phyloP scores from a whole-genome alignment of 2,329 filamentous ascomycete genomes.

The Aspergillus sp. region DNA sequence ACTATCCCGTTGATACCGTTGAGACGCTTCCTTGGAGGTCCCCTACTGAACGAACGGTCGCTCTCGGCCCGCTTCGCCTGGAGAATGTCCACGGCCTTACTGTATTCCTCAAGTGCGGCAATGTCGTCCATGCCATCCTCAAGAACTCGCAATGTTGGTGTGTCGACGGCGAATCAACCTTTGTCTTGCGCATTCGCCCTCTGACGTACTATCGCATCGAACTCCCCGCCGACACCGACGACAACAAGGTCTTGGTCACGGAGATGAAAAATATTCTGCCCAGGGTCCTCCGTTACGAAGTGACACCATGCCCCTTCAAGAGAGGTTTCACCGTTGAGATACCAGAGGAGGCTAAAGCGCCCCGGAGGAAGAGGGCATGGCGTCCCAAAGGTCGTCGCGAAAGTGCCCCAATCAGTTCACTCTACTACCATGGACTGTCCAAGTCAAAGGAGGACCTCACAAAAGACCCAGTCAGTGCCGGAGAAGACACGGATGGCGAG shows the following conservation, averaged over 20 bases:
- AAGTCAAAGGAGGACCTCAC: conserved; percentile 19
- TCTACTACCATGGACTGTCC: conserved; percentile 17
- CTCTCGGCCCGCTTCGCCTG: conserved; percentile 77
- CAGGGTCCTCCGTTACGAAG: conserved; percentile 79
- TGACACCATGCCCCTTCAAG: conserved; percentile 82
- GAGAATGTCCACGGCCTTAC: conserved; percentile 85
- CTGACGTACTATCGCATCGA: conserved; percentile 92
- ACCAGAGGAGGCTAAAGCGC: conserved; percentile 67
- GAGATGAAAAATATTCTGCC: conserved; percentile 69
- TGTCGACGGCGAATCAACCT: conserved; percentile 79
- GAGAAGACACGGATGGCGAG: conserved; percentile 37
- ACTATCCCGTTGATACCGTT: conserved; percentile 54
- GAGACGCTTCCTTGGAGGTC: conserved; percentile 73
- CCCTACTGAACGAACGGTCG: conserved; percentile 76
- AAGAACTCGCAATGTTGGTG: conserved; percentile 93
- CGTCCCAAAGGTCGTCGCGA: conserved; percentile 58
- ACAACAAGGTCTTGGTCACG: conserved; percentile 65
- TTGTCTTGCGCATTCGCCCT: conserved; percentile 80
- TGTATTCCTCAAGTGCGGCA: conserved; percentile 83
- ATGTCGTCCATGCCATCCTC: conserved; percentile 80
- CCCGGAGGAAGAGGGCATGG: conserved; percentile 69
- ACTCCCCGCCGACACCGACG: conserved; percentile 65
- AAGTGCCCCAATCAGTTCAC: conserved; percentile 25
- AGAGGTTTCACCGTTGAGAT: conserved; percentile 73
- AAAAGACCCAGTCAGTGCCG: conserved; percentile 29